Evolutionary conservation across 345 rosid species (phyloP), one percentile per base, ranked within the genome.

Genomic region (Gossypium ekmanianum): DNA sequence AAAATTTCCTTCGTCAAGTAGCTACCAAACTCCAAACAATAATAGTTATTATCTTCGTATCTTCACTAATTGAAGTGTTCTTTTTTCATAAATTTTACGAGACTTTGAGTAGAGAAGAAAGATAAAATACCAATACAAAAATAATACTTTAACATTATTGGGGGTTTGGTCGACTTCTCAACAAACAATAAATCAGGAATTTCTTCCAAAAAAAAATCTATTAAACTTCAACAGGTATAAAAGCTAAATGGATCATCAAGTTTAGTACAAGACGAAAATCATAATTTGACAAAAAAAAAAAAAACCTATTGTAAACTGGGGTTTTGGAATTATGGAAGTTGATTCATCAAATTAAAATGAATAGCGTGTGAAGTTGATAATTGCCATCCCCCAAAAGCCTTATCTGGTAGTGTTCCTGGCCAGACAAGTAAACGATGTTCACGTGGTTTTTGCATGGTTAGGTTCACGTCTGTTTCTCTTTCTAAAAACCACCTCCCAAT

Each of bases 401-500:
- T 26, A 26, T 7, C 73, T 34, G 74, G 24, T 27, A 54, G 43
- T 34, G 41, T 27, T 58, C 61, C 0, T 34, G 41, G 41, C 62
- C 62, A 55, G 75, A 72, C 66, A 72, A 20, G 18, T 3, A 13
- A 72, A 43, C 26, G 39, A 73, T 14, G 43, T 73, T 41, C 75
- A 73, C 75, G 75, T 73, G 75, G 27, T 20, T 4, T 72, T 58
- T 58, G 4, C 18, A 58, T 44, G 67, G 54, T 41, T 58, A 5
- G 56, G 39, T 57, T 58, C 67, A 13, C 24, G 75, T 73, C 57
- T 59, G 20, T 44, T 59, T 59, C 24, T 58, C 66, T 59, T 59
- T 54, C 67, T 45, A 57, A 22, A 26, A 59, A 57, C 75, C 68
- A 45, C 5, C 45, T 73, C 67, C 57, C 66, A 73, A 59, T 73